These are phyloP conservation scores for Aotearoamyces nothofagi DNA, from an alignment of 2,329 filamentous ascomycete species.

Conservation along the genomic window DNA sequence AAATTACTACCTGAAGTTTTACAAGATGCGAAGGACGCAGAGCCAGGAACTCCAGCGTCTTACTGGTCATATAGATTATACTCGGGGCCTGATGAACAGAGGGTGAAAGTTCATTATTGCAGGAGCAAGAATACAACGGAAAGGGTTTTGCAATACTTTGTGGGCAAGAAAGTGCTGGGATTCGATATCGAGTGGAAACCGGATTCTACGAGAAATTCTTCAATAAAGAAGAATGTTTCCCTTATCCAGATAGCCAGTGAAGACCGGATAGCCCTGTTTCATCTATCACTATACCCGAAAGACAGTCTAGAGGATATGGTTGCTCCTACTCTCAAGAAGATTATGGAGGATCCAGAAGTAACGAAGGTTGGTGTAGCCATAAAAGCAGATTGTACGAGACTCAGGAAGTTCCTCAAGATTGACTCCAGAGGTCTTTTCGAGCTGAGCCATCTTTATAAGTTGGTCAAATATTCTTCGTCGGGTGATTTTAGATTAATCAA, in stretches of 20 bases:
- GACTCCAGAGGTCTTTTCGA: slow-evolving; percentile 57
- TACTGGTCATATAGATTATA: slow-evolving; percentile 61
- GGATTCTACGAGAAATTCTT: slow-evolving; percentile 28
- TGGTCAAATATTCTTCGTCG: slow-evolving; percentile 50
- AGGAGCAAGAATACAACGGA: slow-evolving; percentile 52
- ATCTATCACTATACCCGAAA: slow-evolving; percentile 49
- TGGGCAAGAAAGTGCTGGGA: slow-evolving; percentile 56
- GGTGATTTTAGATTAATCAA: slow-evolving; percentile 42
- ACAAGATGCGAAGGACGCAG: slow-evolving; percentile 30
- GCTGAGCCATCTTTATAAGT: slow-evolving; percentile 65
- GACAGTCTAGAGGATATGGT: slow-evolving; percentile 37
- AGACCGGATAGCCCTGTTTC: slow-evolving; percentile 65
- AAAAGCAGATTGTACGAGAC: slow-evolving; percentile 50
- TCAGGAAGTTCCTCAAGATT: slow-evolving; percentile 52
- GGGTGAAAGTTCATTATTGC: slow-evolving; percentile 66
- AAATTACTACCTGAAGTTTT: slow-evolving; percentile 32
- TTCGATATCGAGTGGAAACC: slow-evolving; percentile 80
- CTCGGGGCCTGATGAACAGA: slow-evolving; percentile 33
- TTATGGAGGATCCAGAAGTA: slow-evolving; percentile 57
- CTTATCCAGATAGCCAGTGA: slow-evolving; percentile 72
- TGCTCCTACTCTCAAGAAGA: slow-evolving; percentile 50
- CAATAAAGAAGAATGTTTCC: slow-evolving; percentile 55
- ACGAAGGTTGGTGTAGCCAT: slow-evolving; percentile 69
- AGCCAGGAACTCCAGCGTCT: slow-evolving; percentile 28
- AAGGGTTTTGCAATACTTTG: slow-evolving; percentile 46